A percentile compares a stretch with the other conserved stretches of the same genome.
phyloP scores from a whole-genome alignment of 768 basidiomycete species.

The Boletus pseudo-olivaceus region DNA sequence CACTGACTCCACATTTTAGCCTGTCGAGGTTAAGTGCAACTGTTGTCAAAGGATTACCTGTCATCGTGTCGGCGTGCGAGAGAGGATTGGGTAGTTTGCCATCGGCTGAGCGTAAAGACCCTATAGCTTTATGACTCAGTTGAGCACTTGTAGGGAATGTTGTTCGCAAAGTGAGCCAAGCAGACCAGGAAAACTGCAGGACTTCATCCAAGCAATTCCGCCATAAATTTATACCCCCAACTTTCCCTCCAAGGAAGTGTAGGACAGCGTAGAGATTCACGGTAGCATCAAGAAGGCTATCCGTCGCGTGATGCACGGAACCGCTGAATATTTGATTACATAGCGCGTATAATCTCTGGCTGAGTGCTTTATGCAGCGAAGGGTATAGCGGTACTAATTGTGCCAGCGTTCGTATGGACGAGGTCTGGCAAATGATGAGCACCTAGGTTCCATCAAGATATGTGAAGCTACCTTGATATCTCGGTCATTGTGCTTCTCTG shows the following conservation, averaged over 20 bases:
- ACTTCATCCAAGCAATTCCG: conserved; percentile 72
- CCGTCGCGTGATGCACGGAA: conserved; percentile 41
- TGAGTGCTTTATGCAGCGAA: conserved; percentile 56
- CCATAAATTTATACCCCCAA: conserved; percentile 69
- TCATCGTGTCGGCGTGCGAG: conserved; percentile 13
- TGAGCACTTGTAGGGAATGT: conserved; percentile 49
- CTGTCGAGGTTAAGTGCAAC: conserved; percentile 61
- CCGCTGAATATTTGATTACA: conserved; percentile 58
- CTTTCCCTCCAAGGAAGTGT: conserved; percentile 75
- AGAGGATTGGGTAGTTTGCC: conserved; percentile 6
- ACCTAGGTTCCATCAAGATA: background rate
- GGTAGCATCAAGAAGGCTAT: conserved; percentile 41
- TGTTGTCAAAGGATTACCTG: conserved; percentile 45
- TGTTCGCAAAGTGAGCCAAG: conserved; percentile 54
- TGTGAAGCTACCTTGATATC: conserved; percentile 50
- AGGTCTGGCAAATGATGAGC: conserved; percentile 36
- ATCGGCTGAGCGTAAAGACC: conserved; percentile 7
- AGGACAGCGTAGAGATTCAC: conserved; percentile 59
- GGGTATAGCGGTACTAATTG: conserved; percentile 66
- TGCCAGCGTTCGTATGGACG: conserved; percentile 45
- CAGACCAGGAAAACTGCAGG: conserved; percentile 59
- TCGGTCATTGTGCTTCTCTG: conserved; percentile 46
- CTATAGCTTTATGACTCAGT: conserved; percentile 9
- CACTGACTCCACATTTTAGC: conserved; percentile 48
- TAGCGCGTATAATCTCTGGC: conserved; percentile 49